Evolutionary conservation across 305 asterid species (phyloP).

Genomic region (Plantago rigida): DNA sequence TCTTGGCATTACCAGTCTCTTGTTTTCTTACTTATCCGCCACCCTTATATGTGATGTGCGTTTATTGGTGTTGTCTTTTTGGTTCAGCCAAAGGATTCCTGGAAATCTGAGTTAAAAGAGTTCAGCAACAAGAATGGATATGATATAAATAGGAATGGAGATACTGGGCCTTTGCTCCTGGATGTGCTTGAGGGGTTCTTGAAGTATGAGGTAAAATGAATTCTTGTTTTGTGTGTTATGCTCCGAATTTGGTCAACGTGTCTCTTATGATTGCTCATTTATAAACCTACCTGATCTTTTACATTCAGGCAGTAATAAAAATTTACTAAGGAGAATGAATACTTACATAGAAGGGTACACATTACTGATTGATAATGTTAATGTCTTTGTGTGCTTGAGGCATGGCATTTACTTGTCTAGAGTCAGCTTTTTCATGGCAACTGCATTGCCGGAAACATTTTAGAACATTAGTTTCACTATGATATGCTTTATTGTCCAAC

Average conservation of each 20-base stretch:
- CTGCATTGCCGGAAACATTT: no score
- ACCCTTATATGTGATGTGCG: constrained; percentile 1
- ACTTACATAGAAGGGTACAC: not conserved
- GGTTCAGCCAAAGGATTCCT: constrained; percentile 69
- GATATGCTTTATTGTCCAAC: no score
- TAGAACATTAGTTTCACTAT: no score
- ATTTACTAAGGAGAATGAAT: not conserved
- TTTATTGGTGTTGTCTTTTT: constrained; percentile 17
- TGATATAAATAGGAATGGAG: constrained; percentile 75
- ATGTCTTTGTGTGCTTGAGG: constrained; percentile 1
- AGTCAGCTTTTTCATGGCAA: not conserved
- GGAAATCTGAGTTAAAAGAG: constrained; percentile 88
- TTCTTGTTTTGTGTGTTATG: not conserved
- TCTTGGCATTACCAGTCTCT: constrained; percentile 8
- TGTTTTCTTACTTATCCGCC: constrained; percentile 5
- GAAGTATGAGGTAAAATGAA: constrained; percentile 75
- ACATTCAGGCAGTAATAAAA: not conserved
- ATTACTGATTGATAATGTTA: constrained; percentile 1
- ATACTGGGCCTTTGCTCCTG: constrained; percentile 82
- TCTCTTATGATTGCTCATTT: no score
- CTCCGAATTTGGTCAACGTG: not conserved
- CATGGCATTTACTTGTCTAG: not conserved
- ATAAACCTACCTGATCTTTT: not conserved
- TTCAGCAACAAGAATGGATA: constrained; percentile 84
- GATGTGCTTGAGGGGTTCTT: constrained; percentile 97